Conservation (phyloP, 1,284 basidiomycete genomes). For the Mycena citricolor region DNA sequence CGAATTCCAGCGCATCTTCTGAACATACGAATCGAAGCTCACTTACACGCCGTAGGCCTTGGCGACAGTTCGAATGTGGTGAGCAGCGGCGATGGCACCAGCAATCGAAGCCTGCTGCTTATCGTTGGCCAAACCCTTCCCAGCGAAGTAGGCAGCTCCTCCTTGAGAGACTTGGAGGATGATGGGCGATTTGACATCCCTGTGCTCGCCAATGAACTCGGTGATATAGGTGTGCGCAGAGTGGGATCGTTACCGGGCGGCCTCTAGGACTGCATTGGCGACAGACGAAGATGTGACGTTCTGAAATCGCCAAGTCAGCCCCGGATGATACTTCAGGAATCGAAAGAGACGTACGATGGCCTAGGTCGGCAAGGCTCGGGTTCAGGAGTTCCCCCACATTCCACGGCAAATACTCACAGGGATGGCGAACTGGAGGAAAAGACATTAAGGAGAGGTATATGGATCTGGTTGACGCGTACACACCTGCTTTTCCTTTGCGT, state of each 20-base stretch:
- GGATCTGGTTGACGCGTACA: constrained; percentile 28
- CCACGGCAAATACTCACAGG: constrained; percentile 59
- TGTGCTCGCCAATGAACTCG: too few relatives aligned
- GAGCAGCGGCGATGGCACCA: constrained; percentile 91
- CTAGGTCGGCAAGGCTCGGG: constrained; percentile 36
- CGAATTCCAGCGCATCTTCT: too few relatives aligned
- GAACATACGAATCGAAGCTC: too few relatives aligned
- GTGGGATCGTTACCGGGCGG: constrained; percentile 81
- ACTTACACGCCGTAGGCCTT: constrained; percentile 89
- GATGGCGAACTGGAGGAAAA: constrained; percentile 68
- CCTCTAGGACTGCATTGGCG: constrained; percentile 86
- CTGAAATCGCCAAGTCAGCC: constrained; percentile 35
- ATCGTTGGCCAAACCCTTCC: constrained; percentile 94
- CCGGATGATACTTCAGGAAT: constrained; percentile 1
- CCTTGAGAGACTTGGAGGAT: constrained; percentile 98
- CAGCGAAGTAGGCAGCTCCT: constrained; percentile 94
- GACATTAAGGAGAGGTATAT: constrained; percentile 3
- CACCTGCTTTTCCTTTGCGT: constrained; percentile 82
- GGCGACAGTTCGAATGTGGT: constrained; percentile 88
- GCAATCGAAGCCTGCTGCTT: constrained; percentile 96
- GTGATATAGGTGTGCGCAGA: constrained; percentile 15
- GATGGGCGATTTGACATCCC: constrained; percentile 90
- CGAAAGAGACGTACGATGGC: constrained; percentile 61
- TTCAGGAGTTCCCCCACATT: constrained; percentile 7
- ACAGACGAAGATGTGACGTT: constrained; percentile 89